Base-by-base conservation (phyloP, 306 rosid genomes). In the Trifolium subterraneum region DNA sequence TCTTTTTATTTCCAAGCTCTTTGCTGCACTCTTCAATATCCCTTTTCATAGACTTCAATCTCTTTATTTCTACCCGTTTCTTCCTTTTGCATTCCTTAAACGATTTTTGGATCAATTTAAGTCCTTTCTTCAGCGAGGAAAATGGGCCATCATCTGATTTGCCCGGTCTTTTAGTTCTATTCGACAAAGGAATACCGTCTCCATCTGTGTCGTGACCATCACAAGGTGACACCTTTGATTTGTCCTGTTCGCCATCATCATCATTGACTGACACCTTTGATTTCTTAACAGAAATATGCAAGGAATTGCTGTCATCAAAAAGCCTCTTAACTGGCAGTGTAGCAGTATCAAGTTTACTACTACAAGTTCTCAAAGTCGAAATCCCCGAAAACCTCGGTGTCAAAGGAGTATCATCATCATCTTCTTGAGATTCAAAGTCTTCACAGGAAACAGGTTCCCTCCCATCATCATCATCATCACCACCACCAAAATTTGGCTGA, bases 1-100 rank as follows among this genome's bases (percentile, higher is more conserved):
- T 68, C 47, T 70, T 83, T 70, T 75, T 86, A 41, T 38, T 22
- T 20, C 54, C 81, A 72, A 80, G 82, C 67, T 84, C 82, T 72
- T 56, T 64, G 64, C 85, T 45, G 6, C 36, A 45, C 79, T 68
- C 66, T 63, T 78, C 82, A 35, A 85, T 51, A 16, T 76, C 66
- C 54, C 16, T 72, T 47, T 82, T 78, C 22, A 82, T 9, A 13
- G 38, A 52, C 51, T 22, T 70, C 60, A 82, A 58, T 45, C 25
- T 87, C 52, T 74, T 16, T 66, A 67, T 72, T 72, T 60, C 76
- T 7, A 25, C 68, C 7, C 15, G 35, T 1, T 19, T 48, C 73
- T 75, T 74, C 62, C 68, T 60, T 20, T 12, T 29, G 44, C 39
- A 19, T 35, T 78, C 67, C 52, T 42, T 60, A 20, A 77, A 7